Evolutionary conservation across 805 yeast species (phyloP).

Genomic region (Ogataea sp.): DNA sequence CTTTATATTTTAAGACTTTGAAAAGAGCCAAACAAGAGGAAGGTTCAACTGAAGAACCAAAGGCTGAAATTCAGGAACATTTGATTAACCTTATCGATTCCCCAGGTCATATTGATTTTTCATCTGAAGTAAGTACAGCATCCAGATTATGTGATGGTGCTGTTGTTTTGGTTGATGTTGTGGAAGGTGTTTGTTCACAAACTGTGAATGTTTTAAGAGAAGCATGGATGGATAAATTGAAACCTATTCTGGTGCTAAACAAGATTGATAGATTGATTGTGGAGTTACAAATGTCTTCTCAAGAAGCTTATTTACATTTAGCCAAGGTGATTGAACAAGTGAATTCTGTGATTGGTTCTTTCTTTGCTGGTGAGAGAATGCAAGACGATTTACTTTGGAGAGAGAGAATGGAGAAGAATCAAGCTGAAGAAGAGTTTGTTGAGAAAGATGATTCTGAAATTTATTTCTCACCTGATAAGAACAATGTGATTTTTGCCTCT

Average conservation of each 20-base stretch:
- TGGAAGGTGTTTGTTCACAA: conserved; percentile 97
- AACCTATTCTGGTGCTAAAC: conserved; percentile 82
- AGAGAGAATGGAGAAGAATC: conserved; percentile 46
- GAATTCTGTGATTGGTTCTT: conserved; percentile 88
- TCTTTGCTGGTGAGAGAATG: conserved; percentile 89
- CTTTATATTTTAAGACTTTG: conserved; percentile 76
- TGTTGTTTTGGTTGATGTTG: conserved; percentile 89
- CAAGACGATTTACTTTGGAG: conserved; percentile 76
- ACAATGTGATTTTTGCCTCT: conserved; percentile 82
- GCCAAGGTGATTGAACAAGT: conserved; percentile 82
- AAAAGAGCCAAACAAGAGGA: conserved; percentile 22
- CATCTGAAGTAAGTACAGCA: conserved; percentile 93
- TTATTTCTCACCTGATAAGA: conserved; percentile 79
- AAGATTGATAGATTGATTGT: conserved; percentile 81
- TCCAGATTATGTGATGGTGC: conserved; percentile 97
- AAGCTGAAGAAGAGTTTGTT: conserved; percentile 48
- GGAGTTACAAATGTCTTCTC: conserved; percentile 75
- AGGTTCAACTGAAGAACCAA: conserved; percentile 1
- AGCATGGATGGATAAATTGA: conserved; percentile 88
- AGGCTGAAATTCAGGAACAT: conserved; percentile 52
- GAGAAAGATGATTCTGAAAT: conserved; percentile 76
- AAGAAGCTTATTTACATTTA: conserved; percentile 79
- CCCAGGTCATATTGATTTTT: conserved; percentile 98
- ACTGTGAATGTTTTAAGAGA: conserved; percentile 92
- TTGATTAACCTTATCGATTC: conserved; percentile 90